These are phyloP conservation scores for Dysphania ambrosioides DNA, from an alignment of 148 eudicot genomes.

Conservation along the genomic window DNA sequence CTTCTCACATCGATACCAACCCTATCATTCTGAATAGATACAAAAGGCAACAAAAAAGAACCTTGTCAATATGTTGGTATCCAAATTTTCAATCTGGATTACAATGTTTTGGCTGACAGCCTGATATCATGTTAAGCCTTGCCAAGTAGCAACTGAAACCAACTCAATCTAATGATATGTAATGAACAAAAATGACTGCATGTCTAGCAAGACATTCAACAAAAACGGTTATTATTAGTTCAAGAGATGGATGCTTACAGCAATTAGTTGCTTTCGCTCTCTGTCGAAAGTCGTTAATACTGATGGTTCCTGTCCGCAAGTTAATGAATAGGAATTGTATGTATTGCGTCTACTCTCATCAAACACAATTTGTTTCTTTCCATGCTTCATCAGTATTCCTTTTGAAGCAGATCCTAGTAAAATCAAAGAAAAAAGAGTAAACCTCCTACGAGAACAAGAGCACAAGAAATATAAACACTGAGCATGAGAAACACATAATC, in stretches of 20 bases:
- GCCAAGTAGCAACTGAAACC: not conserved
- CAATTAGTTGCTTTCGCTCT: constrained; percentile 52
- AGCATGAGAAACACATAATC: not conserved
- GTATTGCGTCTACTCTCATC: constrained; percentile 79
- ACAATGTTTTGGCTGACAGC: not conserved
- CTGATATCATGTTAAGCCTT: not conserved
- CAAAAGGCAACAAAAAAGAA: not conserved
- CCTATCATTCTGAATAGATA: not conserved
- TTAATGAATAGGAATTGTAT: constrained; percentile 41
- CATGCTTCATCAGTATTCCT: constrained; percentile 58
- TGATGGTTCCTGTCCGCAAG: constrained; percentile 41
- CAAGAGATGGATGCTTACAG: constrained; percentile 44
- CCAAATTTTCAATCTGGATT: not conserved
- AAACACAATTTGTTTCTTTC: constrained; percentile 54
- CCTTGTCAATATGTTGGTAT: not conserved
- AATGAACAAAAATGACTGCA: not conserved
- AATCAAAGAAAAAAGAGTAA: not conserved
- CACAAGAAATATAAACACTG: not conserved
- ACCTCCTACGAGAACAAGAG: not conserved
- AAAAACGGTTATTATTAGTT: not conserved
- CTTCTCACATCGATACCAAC: not conserved
- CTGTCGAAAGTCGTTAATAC: constrained; percentile 40
- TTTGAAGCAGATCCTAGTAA: constrained; percentile 47
- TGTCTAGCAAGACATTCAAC: not conserved
- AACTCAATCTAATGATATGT: not conserved